Conservation (phyloP, 1,284 basidiomycete species). For the Trametes pubescens region DNA sequence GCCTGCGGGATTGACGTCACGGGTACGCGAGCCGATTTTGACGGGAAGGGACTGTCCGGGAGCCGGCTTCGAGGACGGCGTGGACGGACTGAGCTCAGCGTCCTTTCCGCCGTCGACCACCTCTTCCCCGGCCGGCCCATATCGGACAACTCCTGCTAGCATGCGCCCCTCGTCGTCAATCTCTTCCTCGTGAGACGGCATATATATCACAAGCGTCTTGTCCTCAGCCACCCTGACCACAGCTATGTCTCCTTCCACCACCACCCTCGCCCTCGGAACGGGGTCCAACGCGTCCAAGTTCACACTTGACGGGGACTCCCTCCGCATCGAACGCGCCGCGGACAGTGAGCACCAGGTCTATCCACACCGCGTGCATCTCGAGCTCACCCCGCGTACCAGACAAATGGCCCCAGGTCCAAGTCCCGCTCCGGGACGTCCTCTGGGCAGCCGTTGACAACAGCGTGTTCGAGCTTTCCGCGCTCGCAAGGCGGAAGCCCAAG, state of each 20-base stretch:
- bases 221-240: background rate
- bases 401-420: constrained; percentile 42
- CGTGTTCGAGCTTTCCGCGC: constrained; percentile 54
- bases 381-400: constrained; percentile 25
- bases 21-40: background rate
- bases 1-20: constrained; percentile 18
- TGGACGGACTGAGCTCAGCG: constrained; percentile 4
- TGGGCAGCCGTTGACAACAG: constrained; percentile 51
- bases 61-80: background rate
- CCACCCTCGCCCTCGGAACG: constrained; percentile 33
- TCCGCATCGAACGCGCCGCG: constrained; percentile 43
- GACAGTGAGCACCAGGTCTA: constrained; percentile 29
- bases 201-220: background rate
- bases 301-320: constrained; percentile 40
- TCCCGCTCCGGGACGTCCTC: constrained; percentile 59
- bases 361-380: background rate
- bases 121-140: background rate
- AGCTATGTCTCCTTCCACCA: constrained; percentile 21
- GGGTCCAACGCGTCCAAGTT: constrained; percentile 36
- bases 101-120: background rate
- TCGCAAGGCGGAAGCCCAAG: constrained; percentile 49
- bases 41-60: background rate
- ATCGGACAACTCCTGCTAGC: background rate
- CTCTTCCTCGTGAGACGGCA: constrained; percentile 5
- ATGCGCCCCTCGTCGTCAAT: constrained; percentile 7